Evolutionary conservation across 2,329 filamentous ascomycete genomes (phyloP).

Genomic region (Amylocarpus encephaloides): DNA sequence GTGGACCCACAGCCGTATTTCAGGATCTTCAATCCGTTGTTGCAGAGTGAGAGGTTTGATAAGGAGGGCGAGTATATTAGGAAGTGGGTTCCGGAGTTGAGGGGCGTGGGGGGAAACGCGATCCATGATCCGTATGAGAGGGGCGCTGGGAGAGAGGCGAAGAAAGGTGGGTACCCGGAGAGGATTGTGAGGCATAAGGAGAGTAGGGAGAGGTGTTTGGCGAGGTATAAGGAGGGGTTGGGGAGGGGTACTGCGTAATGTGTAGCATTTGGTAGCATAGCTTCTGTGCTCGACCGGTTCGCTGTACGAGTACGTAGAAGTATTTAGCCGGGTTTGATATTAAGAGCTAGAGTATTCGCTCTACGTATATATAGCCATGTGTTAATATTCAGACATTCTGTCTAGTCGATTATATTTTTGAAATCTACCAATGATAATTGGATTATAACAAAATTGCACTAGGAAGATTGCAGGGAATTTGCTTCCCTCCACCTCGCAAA

Average conservation of each 20-base stretch:
- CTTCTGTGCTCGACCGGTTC: too few species aligned
- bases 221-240: conserved; percentile 59
- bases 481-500: too few species aligned
- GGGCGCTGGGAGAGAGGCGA: conserved; percentile 49
- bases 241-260: conserved; percentile 3
- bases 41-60: conserved; percentile 86
- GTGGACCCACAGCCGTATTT: conserved; percentile 89
- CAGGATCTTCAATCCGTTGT: conserved; percentile 77
- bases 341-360: too few species aligned
- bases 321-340: too few species aligned
- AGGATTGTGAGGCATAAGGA: conserved; percentile 70
- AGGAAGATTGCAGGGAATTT: too few species aligned
- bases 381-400: too few species aligned
- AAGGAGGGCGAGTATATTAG: conserved; percentile 71
- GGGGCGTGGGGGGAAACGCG: conserved; percentile 54
- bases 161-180: conserved; percentile 65
- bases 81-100: conserved; percentile 74
- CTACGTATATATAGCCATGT: too few species aligned
- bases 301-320: too few species aligned
- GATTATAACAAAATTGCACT: too few species aligned
- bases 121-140: conserved; percentile 78
- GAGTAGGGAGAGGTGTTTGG: conserved; percentile 59
- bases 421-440: too few species aligned
- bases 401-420: too few species aligned
- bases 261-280: too few species aligned